Percentiles rank a stretch among this genome's conserved stretches.
phyloP scores from a whole-genome alignment of 2,329 filamentous ascomycete genomes.

The Macrophomina tecta region DNA sequence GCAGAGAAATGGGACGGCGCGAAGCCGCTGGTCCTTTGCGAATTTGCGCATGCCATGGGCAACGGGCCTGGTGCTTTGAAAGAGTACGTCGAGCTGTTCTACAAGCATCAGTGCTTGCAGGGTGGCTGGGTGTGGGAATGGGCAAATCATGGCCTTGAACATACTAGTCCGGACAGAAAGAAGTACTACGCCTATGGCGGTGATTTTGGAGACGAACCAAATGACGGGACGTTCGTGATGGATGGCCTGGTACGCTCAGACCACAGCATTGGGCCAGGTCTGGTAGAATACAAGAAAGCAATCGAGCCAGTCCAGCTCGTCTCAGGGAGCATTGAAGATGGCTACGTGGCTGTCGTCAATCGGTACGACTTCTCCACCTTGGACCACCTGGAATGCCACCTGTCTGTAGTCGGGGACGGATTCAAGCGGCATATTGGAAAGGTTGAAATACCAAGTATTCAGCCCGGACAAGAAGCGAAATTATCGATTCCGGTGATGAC shows the following conservation, averaged over 20 bases:
- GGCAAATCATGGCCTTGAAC: constrained; percentile 53
- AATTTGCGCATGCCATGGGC: constrained; percentile 70
- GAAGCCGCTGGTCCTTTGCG: constrained; percentile 65
- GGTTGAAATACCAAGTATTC: neutral
- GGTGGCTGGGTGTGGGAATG: constrained; percentile 62
- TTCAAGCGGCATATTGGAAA: neutral
- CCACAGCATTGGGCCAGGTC: constrained; percentile 48
- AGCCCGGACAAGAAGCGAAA: neutral
- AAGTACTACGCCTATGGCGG: constrained; percentile 52
- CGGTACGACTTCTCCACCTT: constrained; percentile 46
- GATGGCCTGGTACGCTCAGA: constrained; percentile 51
- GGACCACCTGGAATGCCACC: constrained; percentile 40
- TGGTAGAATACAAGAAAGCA: constrained; percentile 53
- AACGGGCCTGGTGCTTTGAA: constrained; percentile 74
- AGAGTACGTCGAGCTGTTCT: constrained; percentile 71
- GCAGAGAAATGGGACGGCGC: constrained; percentile 52
- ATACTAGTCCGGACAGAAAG: constrained; percentile 46
- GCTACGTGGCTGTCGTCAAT: constrained; percentile 40
- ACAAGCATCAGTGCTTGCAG: constrained; percentile 65
- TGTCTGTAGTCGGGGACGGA: neutral
- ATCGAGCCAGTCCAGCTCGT: constrained; percentile 49
- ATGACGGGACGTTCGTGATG: constrained; percentile 54
- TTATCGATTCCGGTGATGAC: neutral
- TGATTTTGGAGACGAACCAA: constrained; percentile 50
- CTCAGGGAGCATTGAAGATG: constrained; percentile 29